Conservation (phyloP, 2,329 filamentous ascomycete genomes). For the Colletotrichum sp. region DNA sequence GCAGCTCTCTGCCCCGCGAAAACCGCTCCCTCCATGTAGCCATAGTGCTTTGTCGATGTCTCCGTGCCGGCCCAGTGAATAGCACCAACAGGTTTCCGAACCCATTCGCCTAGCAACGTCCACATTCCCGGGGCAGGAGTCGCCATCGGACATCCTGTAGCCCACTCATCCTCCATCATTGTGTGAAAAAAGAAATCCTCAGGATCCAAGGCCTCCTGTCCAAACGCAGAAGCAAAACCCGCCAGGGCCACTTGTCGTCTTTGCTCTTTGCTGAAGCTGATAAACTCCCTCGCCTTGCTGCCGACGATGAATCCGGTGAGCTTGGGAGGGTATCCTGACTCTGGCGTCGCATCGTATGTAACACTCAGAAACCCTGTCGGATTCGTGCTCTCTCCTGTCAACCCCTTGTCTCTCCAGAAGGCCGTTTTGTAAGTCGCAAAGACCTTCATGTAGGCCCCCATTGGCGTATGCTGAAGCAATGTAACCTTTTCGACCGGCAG, state of each 20-base stretch:
- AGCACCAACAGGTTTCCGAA: conserved; percentile 13
- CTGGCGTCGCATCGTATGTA: conserved; percentile 6
- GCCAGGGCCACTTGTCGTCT: conserved; percentile 16
- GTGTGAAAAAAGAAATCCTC: conserved; percentile 18
- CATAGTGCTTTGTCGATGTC: conserved; percentile 11
- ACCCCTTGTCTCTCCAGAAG: conserved; percentile 16
- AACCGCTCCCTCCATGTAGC: conserved; percentile 19
- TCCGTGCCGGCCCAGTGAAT: conserved; percentile 20
- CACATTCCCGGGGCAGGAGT: conserved; percentile 19
- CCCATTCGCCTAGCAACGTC: conserved; percentile 17
- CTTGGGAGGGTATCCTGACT: not conserved
- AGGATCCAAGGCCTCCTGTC: conserved; percentile 19
- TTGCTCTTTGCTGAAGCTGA: conserved; percentile 10
- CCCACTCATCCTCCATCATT: conserved; percentile 21
- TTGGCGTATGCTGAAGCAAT: conserved; percentile 18
- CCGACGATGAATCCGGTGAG: conserved; percentile 18
- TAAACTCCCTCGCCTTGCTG: conserved; percentile 13
- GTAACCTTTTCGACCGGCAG: conserved; percentile 11
- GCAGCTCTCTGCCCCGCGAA: conserved; percentile 15
- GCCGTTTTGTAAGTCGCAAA: conserved; percentile 20
- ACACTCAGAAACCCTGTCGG: conserved; percentile 1
- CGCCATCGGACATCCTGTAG: conserved; percentile 10
- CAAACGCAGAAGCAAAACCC: conserved; percentile 18
- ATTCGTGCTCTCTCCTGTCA: conserved; percentile 17
- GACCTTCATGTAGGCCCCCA: conserved; percentile 14